A percentile compares a stretch with the other conserved stretches of the same genome.
Conservation (phyloP, 2,329 filamentous ascomycete genomes). For the Calonectria montana region DNA sequence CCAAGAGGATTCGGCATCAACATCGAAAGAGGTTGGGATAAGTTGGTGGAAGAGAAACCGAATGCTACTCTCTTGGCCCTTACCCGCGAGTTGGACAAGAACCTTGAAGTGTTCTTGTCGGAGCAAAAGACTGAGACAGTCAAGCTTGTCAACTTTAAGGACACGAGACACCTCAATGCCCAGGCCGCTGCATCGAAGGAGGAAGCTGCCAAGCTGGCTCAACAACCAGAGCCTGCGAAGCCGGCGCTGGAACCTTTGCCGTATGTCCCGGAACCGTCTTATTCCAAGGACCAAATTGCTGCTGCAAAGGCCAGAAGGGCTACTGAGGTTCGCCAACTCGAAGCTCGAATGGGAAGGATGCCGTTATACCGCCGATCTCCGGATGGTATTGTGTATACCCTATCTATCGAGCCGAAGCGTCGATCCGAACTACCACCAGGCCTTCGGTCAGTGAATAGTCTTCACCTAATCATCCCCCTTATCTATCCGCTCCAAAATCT, state of each 20-base stretch:
- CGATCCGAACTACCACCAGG: constrained; percentile 68
- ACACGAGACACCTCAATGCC: constrained; percentile 60
- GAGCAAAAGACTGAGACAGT: constrained; percentile 78
- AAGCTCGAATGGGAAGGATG: constrained; percentile 77
- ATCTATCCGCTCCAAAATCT: constrained; percentile 79
- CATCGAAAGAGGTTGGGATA: constrained; percentile 79
- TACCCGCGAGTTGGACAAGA: constrained; percentile 77
- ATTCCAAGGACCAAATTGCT: constrained; percentile 68
- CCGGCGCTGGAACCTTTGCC: constrained; percentile 32
- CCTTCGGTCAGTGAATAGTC: constrained; percentile 70
- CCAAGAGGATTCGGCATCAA: constrained; percentile 80
- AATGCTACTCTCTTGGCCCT: constrained; percentile 72
- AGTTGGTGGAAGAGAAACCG: constrained; percentile 66
- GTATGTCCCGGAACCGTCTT: constrained; percentile 60
- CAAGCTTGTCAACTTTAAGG: constrained; percentile 73
- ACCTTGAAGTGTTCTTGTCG: constrained; percentile 76
- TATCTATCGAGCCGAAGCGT: constrained; percentile 76
- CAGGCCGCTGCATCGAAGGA: constrained; percentile 18
- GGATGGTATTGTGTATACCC: constrained; percentile 76
- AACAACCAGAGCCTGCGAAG: constrained; percentile 11
- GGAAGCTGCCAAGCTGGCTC: constrained; percentile 10
- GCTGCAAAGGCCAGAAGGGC: constrained; percentile 73
- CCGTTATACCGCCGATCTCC: constrained; percentile 74
- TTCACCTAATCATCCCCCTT: constrained; percentile 76
- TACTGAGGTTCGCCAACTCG: constrained; percentile 77